Evolutionary conservation across 768 basidiomycete genomes (phyloP), one percentile per base, ranked within the genome.

Genomic region (Lactarius indigo): DNA sequence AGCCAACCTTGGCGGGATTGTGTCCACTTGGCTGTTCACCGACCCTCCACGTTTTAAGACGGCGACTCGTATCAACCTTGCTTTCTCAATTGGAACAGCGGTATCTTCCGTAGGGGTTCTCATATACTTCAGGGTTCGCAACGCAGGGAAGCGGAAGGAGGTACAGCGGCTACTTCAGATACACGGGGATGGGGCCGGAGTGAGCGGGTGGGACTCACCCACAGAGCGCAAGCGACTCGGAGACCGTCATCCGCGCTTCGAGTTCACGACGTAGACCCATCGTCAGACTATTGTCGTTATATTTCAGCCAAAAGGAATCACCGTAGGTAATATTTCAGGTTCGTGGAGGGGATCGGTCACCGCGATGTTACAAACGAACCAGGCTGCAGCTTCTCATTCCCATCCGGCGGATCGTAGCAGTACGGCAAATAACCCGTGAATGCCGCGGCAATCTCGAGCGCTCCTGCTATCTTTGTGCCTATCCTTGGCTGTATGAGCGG

Each of bases 1-100:
- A 28, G 73, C 65, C 47, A 68, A 70, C 41, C 2, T 26, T 10
- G 66, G 66, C 13, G 66, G 61, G 31, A 44, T 65, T 28, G 18
- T 65, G 28, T 65, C 64, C 5, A 65, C 64, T 6, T 61, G 55
- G 44, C 10, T 47, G 9, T 47, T 47, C 44, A 47, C 10, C 10
- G 44, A 47, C n/a, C 44, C 44, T 47, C 66, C 66, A 26, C 54
- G 50, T 10, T 67, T 67, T 54, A 47, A 28, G 56, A 58, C 30
- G 28, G 66, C 66, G 26, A 35, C 66, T 6, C 47, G 47, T 44
- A 54, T 63, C 56, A 63, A 63, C 57, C 47, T 67, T 20, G 54
- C 61, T 20, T 67, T 67, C 62, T 35, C 61, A 26, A 4, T 63
- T 28, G 66, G 39, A 10, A 57, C 63, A 35, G 66, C 57, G 5